Evolutionary conservation across 805 yeast species (phyloP).

Genomic region (Candida vaughaniae): DNA sequence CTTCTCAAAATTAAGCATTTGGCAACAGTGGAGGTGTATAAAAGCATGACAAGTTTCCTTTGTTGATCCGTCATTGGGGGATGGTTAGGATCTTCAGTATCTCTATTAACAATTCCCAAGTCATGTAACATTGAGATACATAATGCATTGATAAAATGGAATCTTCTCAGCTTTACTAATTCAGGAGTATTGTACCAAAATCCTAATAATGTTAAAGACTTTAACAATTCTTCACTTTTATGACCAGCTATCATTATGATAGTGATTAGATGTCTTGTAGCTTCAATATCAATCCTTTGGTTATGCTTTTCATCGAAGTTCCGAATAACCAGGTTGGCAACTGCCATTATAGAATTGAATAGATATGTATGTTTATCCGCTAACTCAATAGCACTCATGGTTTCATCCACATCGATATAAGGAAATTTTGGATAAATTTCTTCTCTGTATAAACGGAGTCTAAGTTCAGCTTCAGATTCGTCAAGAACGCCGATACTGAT

Average conservation of each 20-base stretch:
- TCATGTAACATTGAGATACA: conserved; percentile 73
- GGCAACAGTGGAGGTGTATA: conserved; percentile 62
- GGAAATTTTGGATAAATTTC: conserved; percentile 52
- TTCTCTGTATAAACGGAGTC: conserved; percentile 51
- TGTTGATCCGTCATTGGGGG: conserved; percentile 34
- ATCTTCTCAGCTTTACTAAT: conserved; percentile 73
- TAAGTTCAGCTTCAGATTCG: conserved; percentile 53
- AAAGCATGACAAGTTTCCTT: conserved; percentile 52
- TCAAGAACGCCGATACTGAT: conserved; percentile 58
- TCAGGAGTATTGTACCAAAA: conserved; percentile 87
- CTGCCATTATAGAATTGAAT: conserved; percentile 63
- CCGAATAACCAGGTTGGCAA: conserved; percentile 48
- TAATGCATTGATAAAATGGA: conserved; percentile 64
- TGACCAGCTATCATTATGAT: conserved; percentile 70
- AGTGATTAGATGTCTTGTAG: conserved; percentile 48
- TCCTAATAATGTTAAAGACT: conserved; percentile 57
- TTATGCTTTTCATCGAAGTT: conserved; percentile 38
- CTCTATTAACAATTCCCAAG: conserved; percentile 64
- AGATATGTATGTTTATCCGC: conserved; percentile 56
- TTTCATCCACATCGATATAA: conserved; percentile 52
- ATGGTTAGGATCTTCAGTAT: conserved; percentile 16
- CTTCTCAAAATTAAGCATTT: conserved; percentile 66
- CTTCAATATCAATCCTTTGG: conserved; percentile 51
- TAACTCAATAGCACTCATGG: conserved; percentile 46
- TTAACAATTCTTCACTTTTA: conserved; percentile 66